Evolutionary conservation across 129 eudicot genomes (phyloP).

Genomic region (Saposhnikovia divaricata): DNA sequence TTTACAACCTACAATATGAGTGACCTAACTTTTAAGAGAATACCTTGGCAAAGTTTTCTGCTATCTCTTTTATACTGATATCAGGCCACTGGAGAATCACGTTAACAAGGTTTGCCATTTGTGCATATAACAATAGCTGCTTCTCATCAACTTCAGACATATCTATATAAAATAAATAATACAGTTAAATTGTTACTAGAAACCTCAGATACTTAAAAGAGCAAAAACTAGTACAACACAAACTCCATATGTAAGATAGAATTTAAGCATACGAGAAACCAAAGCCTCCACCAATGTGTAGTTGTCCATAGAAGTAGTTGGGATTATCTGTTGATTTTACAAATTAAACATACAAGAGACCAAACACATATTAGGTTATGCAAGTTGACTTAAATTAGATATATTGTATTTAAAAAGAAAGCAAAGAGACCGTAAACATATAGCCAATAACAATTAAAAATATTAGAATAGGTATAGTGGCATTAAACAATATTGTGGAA

Average conservation of each 20-base stretch:
- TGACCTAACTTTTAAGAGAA: slow-evolving; percentile 5
- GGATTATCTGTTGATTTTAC: slow-evolving; percentile 42
- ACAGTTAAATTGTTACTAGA: slow-evolving; percentile 17
- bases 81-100: slow-evolving; percentile 76
- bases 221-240: not conserved
- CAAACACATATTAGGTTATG: not conserved
- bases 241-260: not conserved
- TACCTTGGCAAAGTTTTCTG: slow-evolving; percentile 91
- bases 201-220: slow-evolving; percentile 8
- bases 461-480: not conserved
- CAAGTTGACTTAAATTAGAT: not conserved
- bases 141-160: slow-evolving; percentile 65
- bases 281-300: slow-evolving; percentile 68
- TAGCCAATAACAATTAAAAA: not conserved
- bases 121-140: slow-evolving; percentile 77
- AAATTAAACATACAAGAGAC: slow-evolving; percentile 3
- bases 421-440: not conserved
- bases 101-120: slow-evolving; percentile 92
- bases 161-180: slow-evolving; percentile 28
- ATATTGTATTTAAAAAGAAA: not conserved
- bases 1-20: too few species aligned
- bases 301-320: slow-evolving; percentile 59
- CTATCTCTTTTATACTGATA: slow-evolving; percentile 66
- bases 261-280: slow-evolving; percentile 86
- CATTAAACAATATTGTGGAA: not conserved